Evolutionary conservation across 177 flowering plant species (phyloP).

Genomic region (Vitis hybrid): DNA sequence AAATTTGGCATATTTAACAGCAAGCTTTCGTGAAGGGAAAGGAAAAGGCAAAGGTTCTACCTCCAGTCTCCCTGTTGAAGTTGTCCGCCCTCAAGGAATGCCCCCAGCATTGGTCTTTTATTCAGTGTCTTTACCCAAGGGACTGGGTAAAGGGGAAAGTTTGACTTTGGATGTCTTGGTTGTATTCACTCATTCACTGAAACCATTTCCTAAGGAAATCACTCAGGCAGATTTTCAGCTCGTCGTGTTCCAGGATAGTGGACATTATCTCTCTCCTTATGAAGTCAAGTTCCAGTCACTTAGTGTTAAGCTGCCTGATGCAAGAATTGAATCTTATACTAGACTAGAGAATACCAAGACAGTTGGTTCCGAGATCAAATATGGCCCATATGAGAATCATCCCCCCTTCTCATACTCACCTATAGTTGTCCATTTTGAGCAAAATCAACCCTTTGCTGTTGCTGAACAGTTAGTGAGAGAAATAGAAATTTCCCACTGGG

Average conservation of each 20-base stretch:
- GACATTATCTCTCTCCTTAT: conserved; percentile 79
- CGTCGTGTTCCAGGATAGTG: conserved; percentile 75
- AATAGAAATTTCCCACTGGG: conserved; percentile 97
- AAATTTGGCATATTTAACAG: conserved; percentile 57
- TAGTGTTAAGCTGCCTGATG: conserved; percentile 60
- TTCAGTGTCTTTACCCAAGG: conserved; percentile 63
- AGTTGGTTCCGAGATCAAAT: conserved; percentile 83
- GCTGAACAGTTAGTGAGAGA: conserved; percentile 81
- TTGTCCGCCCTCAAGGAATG: conserved; percentile 51
- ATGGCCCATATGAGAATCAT: conserved; percentile 81
- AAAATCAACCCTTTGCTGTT: conserved; percentile 74
- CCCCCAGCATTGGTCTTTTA: conserved; percentile 61
- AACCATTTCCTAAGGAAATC: conserved; percentile 88
- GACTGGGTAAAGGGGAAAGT: conserved; percentile 52
- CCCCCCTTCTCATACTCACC: conserved; percentile 68
- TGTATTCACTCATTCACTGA: conserved; percentile 61
- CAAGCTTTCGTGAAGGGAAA: conserved; percentile 51
- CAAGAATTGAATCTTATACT: conserved; percentile 82
- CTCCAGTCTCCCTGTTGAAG: conserved; percentile 40
- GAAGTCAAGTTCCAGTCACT: conserved; percentile 66
- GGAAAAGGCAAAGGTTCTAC: conserved; percentile 57
- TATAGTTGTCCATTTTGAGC: conserved; percentile 69
- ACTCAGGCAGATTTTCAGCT: conserved; percentile 85
- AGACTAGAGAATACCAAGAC: conserved; percentile 64
- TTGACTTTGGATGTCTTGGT: conserved; percentile 63